Evolutionary conservation across 2,329 filamentous ascomycete species (phyloP).

Genomic region (Colletotrichum melonis): DNA sequence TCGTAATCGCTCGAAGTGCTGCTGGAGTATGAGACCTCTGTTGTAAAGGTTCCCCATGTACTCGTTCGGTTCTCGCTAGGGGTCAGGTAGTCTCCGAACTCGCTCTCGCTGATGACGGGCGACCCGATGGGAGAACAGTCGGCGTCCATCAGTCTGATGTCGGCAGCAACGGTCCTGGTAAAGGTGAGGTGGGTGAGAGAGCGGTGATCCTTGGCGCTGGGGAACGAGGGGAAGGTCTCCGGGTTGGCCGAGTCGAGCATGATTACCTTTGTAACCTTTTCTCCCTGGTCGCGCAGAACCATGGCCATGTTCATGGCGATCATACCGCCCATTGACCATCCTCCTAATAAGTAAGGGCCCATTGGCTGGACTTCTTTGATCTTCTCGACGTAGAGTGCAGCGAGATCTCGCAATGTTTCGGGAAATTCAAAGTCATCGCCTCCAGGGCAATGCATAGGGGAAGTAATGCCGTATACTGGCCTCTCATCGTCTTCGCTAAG

Average conservation of each 20-base stretch:
- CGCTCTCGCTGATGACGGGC: not conserved
- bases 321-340: not conserved
- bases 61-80: not conserved
- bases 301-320: not conserved
- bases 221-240: not conserved
- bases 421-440: not conserved
- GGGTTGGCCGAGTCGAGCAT: not conserved
- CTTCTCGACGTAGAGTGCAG: not conserved
- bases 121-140: not conserved
- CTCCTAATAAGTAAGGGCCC: not conserved
- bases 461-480: not conserved
- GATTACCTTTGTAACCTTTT: not conserved
- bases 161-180: not conserved
- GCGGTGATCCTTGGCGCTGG: not conserved
- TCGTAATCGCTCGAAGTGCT: not conserved
- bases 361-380: not conserved
- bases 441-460: not conserved
- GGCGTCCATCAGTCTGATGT: not conserved
- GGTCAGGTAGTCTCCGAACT: not conserved
- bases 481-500: not conserved
- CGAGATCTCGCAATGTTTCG: not conserved
- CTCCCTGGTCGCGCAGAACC: not conserved
- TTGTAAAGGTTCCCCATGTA: not conserved
- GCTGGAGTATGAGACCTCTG: not conserved
- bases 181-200: not conserved